Base-by-base conservation (phyloP, 2,329 filamentous ascomycete species). In the Exophiala sp. region DNA sequence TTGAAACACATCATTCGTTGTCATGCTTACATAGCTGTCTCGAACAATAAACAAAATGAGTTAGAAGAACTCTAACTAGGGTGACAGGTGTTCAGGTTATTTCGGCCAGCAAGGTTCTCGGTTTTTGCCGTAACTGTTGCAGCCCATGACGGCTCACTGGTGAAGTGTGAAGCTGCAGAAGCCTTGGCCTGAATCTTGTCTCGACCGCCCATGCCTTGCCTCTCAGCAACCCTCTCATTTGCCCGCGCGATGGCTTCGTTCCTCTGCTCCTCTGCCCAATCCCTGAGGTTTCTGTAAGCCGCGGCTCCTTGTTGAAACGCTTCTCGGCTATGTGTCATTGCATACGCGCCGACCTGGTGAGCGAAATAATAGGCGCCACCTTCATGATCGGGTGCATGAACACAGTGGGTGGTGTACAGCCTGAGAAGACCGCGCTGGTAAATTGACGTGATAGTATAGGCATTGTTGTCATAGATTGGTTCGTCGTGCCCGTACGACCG, bases 301-400 rank as follows among this genome's bases (percentile, higher is more conserved):
- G 32, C 16, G 14, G 16, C 32, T n/a, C 69, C 70, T 43, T 63
- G 10, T n/a, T 61, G 41, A 43, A 69, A 72, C 2, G 38, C 56
- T 2, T 69, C 56, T 2, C 38, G n/a, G 41, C 53, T 54, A 14
- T 35, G 48, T 1, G 62, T 69, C 58, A 73, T 50, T 1, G 1
- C 46, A 22, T 29, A 71, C 1, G 14, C 24, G 0, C 52, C 41
- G 1, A 73, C 2, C 41, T 65, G 57, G 16, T 65, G 69, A 65
- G 72, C 73, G 40, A 70, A 60, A 57, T 72, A 73, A 59, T 66
- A 63, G 6, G 65, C 66, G 3, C 43, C 65, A 57, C 53, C 64
- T 55, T 55, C 63, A 37, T 60, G 48, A 16, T 18, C 59, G 8
- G 46, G 57, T 43, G 68, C 65, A 39, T 62, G 60, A 14, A 63